phyloP scores from a whole-genome alignment of 768 basidiomycete genomes.

The Mycena chlorophos region DNA sequence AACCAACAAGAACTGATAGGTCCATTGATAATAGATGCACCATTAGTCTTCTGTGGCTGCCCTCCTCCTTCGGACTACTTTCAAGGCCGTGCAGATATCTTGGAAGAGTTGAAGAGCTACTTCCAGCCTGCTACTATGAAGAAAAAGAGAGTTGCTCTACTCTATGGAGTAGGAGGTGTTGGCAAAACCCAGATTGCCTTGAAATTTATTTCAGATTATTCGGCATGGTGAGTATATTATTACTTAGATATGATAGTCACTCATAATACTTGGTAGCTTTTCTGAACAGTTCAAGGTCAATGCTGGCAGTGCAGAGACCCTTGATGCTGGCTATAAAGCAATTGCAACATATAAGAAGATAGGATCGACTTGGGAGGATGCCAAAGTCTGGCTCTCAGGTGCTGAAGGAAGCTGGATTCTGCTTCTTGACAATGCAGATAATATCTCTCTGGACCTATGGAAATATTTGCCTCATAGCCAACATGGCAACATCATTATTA shows the following conservation, averaged over 20 bases:
- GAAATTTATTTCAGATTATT: slow-evolving; percentile 9
- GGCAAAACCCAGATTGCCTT: slow-evolving; percentile 15
- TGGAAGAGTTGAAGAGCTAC: slow-evolving; percentile 1
- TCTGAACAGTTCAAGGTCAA: slow-evolving; percentile 5
- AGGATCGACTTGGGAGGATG: slow-evolving; percentile 2
- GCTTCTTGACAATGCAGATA: slow-evolving; percentile 12
- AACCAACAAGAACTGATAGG: no score
- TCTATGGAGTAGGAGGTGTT: slow-evolving; percentile 8
- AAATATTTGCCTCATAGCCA: slow-evolving; percentile 2
- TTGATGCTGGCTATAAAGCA: slow-evolving; percentile 4
- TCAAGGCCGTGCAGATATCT: slow-evolving; percentile 4
- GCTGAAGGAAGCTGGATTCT: slow-evolving; percentile 1
- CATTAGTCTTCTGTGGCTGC: slow-evolving; percentile 1
- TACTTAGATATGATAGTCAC: background rate
- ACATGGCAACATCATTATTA: slow-evolving; percentile 15
- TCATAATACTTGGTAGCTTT: background rate
- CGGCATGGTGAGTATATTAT: background rate
- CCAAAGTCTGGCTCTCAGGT: background rate
- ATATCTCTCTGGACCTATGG: slow-evolving; percentile 1
- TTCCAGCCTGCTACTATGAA: background rate
- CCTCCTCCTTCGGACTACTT: slow-evolving; percentile 10
- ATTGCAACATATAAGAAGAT: background rate
- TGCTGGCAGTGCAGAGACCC: slow-evolving; percentile 2
- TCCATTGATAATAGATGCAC: no score
- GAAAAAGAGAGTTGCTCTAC: slow-evolving; percentile 2